A percentile compares a stretch with the other conserved stretches of the same genome.
Evolutionary conservation across 192 early-diverging fungal species (phyloP).

Genomic region (Lunasporangiospora selenospora): DNA sequence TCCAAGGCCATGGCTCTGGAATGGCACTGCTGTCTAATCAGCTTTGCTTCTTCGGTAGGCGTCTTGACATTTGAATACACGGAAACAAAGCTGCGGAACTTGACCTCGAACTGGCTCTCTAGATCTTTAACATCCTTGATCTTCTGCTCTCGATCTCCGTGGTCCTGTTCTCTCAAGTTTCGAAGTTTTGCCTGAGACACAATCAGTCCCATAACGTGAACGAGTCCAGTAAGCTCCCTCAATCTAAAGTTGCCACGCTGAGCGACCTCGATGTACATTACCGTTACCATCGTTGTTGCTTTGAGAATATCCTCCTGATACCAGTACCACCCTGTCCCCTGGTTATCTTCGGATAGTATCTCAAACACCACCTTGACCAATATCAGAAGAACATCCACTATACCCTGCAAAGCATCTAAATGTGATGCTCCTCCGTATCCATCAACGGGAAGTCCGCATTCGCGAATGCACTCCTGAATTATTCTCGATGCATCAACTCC

Average conservation of each 20-base stretch:
- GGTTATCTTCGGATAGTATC: background rate
- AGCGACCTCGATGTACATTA: background rate
- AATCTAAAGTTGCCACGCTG: background rate
- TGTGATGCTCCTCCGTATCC: constrained; percentile 19
- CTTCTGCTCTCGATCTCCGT: background rate
- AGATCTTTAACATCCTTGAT: constrained; percentile 1
- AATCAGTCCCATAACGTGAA: background rate
- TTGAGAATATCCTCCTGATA: background rate
- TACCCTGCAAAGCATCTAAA: constrained; percentile 17
- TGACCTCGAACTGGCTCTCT: background rate
- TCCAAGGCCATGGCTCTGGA: no score
- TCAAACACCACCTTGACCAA: no score
- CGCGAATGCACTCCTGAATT: constrained; percentile 29
- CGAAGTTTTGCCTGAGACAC: background rate
- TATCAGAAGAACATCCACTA: background rate
- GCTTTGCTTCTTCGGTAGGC: no score
- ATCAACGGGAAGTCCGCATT: constrained; percentile 37
- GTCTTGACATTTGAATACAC: no score
- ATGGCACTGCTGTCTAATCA: no score
- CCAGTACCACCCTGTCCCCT: background rate
- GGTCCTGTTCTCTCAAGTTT: background rate
- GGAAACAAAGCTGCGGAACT: no score
- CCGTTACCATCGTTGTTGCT: background rate
- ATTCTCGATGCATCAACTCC: background rate
- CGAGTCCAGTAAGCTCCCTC: background rate